These are phyloP conservation scores for Neopestalotiopsis sp. DNA, from an alignment of 2,329 filamentous ascomycete species.

Conservation along the genomic window DNA sequence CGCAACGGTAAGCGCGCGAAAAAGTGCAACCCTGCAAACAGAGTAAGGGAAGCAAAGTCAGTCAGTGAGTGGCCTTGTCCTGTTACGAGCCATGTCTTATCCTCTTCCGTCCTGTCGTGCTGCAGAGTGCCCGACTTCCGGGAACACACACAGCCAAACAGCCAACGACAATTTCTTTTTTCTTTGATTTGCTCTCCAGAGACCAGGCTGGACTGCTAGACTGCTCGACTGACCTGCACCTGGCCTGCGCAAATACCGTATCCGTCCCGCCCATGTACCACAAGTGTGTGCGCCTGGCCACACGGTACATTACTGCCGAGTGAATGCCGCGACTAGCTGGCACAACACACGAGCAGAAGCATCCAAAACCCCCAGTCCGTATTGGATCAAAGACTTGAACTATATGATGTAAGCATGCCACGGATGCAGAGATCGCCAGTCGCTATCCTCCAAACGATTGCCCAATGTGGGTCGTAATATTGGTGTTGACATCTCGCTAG, in stretches of 20 bases:
- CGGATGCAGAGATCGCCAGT: slow-evolving; percentile 10
- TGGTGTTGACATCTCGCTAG: slow-evolving; percentile 18
- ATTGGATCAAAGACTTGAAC: not conserved
- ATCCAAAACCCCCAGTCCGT: not conserved
- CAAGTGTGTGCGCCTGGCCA: no score
- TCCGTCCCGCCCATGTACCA: not conserved
- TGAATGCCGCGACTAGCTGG: not conserved
- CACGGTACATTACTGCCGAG: not conserved
- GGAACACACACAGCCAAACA: not conserved
- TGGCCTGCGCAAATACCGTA: not conserved
- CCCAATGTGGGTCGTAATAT: slow-evolving; percentile 17
- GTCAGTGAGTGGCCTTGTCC: no score
- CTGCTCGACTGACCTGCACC: no score
- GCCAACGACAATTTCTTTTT: not conserved
- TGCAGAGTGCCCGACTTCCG: slow-evolving; percentile 7
- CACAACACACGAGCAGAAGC: not conserved
- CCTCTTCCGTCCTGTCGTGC: not conserved
- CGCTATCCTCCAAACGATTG: not conserved
- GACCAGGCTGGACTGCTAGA: no score
- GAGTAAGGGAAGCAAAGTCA: no score
- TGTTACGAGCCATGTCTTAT: not conserved
- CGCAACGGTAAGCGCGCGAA: slow-evolving; percentile 16
- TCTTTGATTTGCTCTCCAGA: not conserved
- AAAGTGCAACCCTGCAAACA: not conserved
- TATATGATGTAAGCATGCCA: slow-evolving; percentile 5